These are phyloP conservation scores for Eucalyptus polyanthemos DNA, from an alignment of 345 rosid species.

Conservation along the genomic window DNA sequence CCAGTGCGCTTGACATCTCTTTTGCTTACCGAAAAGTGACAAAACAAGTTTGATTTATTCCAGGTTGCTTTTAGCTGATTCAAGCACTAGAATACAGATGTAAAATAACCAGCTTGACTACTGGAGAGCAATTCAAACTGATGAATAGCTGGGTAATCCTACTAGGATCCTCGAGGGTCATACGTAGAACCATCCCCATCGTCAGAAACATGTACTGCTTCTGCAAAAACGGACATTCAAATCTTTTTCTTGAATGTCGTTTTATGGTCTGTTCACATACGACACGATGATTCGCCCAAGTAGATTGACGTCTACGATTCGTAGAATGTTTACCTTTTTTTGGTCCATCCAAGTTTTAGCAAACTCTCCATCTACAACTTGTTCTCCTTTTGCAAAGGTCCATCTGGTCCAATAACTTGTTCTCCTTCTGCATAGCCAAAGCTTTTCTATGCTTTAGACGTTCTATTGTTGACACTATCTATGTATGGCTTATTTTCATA, in stretches of 20 bases:
- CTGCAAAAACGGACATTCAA: neutral
- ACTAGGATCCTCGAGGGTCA: neutral
- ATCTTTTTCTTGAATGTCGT: neutral
- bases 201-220: neutral
- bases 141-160: neutral
- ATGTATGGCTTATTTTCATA: neutral
- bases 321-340: neutral
- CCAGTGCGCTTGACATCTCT: neutral
- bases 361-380: neutral
- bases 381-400: neutral
- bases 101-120: neutral
- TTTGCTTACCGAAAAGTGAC: neutral
- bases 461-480: neutral
- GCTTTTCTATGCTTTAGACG: neutral
- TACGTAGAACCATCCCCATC: neutral
- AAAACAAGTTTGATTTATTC: neutral
- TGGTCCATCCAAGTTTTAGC: neutral
- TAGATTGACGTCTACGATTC: neutral
- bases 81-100: neutral
- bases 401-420: neutral
- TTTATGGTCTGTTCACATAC: neutral
- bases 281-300: neutral
- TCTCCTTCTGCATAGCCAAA: neutral
- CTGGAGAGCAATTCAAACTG: neutral
- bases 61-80: neutral